Evolutionary conservation across 805 yeast genomes (phyloP), one percentile per base, ranked within the genome.

Genomic region (Sungouiella thailandica): DNA sequence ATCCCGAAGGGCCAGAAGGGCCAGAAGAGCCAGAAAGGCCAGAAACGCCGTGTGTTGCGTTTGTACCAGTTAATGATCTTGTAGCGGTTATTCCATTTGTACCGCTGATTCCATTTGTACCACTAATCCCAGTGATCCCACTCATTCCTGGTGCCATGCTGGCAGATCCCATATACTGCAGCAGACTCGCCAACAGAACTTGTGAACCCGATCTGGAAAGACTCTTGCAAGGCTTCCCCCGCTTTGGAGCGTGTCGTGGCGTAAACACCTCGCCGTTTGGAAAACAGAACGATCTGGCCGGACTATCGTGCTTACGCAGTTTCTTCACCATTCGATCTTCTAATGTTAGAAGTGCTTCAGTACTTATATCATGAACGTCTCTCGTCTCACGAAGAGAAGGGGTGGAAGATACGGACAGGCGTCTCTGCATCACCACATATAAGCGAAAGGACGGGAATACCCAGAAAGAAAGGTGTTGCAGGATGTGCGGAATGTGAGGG

Each of bases 181-280:
- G n/a, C n/a, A n/a, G n/a, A n/a, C n/a, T n/a, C n/a, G n/a, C n/a
- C n/a, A n/a, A n/a, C n/a, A n/a, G n/a, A n/a, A n/a, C n/a, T n/a
- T n/a, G n/a, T n/a, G n/a, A n/a, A n/a, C n/a, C n/a, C n/a, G n/a
- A n/a, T n/a, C n/a, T n/a, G n/a, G n/a, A n/a, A n/a, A n/a, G n/a
- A n/a, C n/a, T n/a, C n/a, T n/a, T n/a, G n/a, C n/a, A n/a, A n/a
- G 74, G 75, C 32, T 65, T 57, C 19, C 57, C 46, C 34, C 72
- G 53, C 29, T 57, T 62, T n/a, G 57, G 37, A 2, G 60, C 57
- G 28, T 48, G 52, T 25, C 77, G 49, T 2, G 78, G 78, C 23
- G 70, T 53, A 49, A 72, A 73, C 2, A 71, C 60, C 45, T 73
- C 79, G 31, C 79, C 79, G 47, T 73, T 72, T 11, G 78, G 78